Conservation (phyloP, 2,329 filamentous ascomycete genomes). For the Penicillium brasilianum region DNA sequence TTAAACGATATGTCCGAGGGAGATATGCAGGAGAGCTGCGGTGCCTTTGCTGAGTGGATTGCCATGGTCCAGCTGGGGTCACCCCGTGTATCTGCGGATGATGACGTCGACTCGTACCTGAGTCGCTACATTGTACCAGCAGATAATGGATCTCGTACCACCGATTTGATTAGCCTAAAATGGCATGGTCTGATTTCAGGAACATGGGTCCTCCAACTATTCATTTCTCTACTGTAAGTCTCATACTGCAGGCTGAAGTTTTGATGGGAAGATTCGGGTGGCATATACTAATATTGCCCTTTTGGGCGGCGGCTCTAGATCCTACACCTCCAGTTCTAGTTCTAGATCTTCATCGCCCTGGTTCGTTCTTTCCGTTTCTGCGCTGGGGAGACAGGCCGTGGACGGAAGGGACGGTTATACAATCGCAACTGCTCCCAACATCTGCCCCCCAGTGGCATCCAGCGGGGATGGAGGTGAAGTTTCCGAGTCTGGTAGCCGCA, state of each 20-base stretch:
- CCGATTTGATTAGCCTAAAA: slow-evolving; percentile 44
- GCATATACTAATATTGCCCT: slow-evolving; percentile 20
- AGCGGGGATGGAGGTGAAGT: slow-evolving; percentile 4
- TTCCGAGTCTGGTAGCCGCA: slow-evolving; percentile 9
- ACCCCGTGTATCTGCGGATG: slow-evolving; percentile 42
- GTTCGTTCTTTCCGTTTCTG: slow-evolving; percentile 42
- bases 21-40: slow-evolving; percentile 64
- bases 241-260: background rate
- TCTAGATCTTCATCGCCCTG: slow-evolving; percentile 28
- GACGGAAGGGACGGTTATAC: slow-evolving; percentile 49
- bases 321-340: slow-evolving; percentile 14
- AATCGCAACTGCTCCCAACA: slow-evolving; percentile 25
- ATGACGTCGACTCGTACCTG: slow-evolving; percentile 51
- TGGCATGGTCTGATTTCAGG: slow-evolving; percentile 51
- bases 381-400: slow-evolving; percentile 43
- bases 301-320: slow-evolving; percentile 26
- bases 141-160: slow-evolving; percentile 27
- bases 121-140: slow-evolving; percentile 50
- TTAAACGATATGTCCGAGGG: slow-evolving; percentile 43
- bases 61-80: slow-evolving; percentile 58
- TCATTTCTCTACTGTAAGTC: slow-evolving; percentile 45
- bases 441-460: slow-evolving; percentile 23
- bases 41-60: slow-evolving; percentile 67
- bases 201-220: slow-evolving; percentile 47
- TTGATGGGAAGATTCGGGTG: background rate